A percentile compares a stretch with the other conserved stretches of the same genome.
Conservation (phyloP, 1,139 yeast species). For the Suhomyces taliae region DNA sequence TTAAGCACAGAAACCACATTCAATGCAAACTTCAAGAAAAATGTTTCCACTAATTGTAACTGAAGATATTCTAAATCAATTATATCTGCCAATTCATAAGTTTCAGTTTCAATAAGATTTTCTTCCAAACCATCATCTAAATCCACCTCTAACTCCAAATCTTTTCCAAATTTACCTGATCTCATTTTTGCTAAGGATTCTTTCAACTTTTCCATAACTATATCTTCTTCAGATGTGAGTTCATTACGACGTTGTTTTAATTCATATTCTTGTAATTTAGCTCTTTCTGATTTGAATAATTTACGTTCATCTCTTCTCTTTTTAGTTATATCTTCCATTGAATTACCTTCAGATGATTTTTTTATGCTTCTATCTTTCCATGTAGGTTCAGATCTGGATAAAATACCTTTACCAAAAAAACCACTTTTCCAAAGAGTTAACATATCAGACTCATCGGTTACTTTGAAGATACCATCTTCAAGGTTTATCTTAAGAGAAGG, state of each 20-base stretch:
- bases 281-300: constrained; percentile 62
- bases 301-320: constrained; percentile 71
- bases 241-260: constrained; percentile 26
- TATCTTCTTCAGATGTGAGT: constrained; percentile 25
- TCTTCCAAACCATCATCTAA: constrained; percentile 35
- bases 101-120: constrained; percentile 7
- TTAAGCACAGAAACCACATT: constrained; percentile 33
- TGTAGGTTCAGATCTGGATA: constrained; percentile 90
- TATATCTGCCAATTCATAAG: background rate
- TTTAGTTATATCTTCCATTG: constrained; percentile 70
- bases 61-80: constrained; percentile 64
- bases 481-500: constrained; percentile 25
- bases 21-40: constrained; percentile 61
- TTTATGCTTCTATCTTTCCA: constrained; percentile 68
- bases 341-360: constrained; percentile 40
- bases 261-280: constrained; percentile 38
- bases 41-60: constrained; percentile 71
- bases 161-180: constrained; percentile 16
- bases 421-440: constrained; percentile 77
- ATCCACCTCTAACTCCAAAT: constrained; percentile 19
- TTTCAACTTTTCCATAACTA: constrained; percentile 29
- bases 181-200: constrained; percentile 10
- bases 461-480: constrained; percentile 43
- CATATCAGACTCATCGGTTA: constrained; percentile 49
- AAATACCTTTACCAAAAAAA: constrained; percentile 89